Base-by-base conservation (phyloP, 2,329 filamentous ascomycete species). In the Lizonia empirigonia region DNA sequence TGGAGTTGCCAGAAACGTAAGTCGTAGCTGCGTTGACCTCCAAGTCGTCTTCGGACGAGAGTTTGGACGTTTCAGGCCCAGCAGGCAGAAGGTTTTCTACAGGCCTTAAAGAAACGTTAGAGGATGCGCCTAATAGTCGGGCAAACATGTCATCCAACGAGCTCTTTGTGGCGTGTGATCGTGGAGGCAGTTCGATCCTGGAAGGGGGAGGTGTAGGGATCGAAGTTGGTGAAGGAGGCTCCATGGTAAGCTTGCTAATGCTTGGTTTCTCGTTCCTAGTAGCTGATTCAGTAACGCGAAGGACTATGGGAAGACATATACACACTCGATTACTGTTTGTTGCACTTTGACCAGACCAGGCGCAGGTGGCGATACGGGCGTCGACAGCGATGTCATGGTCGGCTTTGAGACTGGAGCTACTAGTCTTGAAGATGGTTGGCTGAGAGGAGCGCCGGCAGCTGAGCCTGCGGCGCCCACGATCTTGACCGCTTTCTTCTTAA, bases 401-500 rank as follows among this genome's bases (percentile, higher is more conserved):
- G 13, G 33, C 22, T 40, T 13, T 2, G 32, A 24, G 10, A 15
- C 41, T 26, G 40, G 23, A 10, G 33, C 12, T 9, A 18, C 32
- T 24, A 44, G 10, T 22, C 24, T n/a, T 10, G 24, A 6, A 16
- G 26, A 16, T 22, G 33, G 29, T 10, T 15, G 7, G 7, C 19
- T 12, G 4, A 12, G 34, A 16, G 40, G 18, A 6, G 37, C 24
- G 13, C 9, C 18, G 26, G 24, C 35, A n/a, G 23, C 16, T 37
- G 63, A 29, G 3, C 38, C 38, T 26, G 62, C 60, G 24, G 59
- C 46, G 13, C 61, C 33, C 6, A 67, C 62, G 1, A 70, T 59
- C 53, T 64, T 67, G 45, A 69, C 64, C 0, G 63, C 56, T 1
- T 51, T 47, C 52, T 68, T 72, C 53, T 69, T 70, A n/a, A 70